These are phyloP conservation scores for Fusarium buharicum DNA, from an alignment of 2,329 filamentous ascomycete species.

Conservation along the genomic window DNA sequence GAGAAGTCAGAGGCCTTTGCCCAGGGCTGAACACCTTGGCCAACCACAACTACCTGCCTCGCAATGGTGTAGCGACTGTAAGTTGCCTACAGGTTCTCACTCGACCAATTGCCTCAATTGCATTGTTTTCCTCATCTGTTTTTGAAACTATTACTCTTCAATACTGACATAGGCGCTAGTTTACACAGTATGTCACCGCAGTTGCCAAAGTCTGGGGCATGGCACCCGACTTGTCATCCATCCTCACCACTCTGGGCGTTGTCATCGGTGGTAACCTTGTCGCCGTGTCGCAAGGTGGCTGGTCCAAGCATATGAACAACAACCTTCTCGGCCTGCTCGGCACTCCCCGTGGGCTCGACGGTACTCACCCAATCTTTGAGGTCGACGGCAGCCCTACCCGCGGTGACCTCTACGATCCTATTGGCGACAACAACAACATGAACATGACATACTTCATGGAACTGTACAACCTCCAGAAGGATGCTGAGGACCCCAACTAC, in stretches of 20 bases:
- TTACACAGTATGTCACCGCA: conserved; percentile 26
- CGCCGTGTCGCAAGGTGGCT: conserved; percentile 40
- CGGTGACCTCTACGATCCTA: conserved; percentile 61
- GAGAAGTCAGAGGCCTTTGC: conserved; percentile 36
- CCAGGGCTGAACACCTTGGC: conserved; percentile 36
- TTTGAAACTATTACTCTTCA: no score
- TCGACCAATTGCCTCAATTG: no score
- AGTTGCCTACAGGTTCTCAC: neutral
- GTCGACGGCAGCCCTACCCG: conserved; percentile 63
- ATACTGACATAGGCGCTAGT: neutral
- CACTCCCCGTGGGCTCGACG: conserved; percentile 58
- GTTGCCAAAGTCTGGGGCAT: conserved; percentile 36
- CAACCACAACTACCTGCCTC: conserved; percentile 40
- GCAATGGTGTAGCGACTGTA: conserved; percentile 39
- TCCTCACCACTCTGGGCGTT: conserved; percentile 30
- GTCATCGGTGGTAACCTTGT: conserved; percentile 55
- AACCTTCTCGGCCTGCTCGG: conserved; percentile 56
- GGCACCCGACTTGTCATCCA: conserved; percentile 19
- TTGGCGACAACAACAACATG: conserved; percentile 61
- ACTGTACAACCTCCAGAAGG: conserved; percentile 55
- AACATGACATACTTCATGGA: conserved; percentile 63
- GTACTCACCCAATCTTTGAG: conserved; percentile 67
- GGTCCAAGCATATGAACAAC: conserved; percentile 54
- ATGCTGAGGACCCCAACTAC: conserved; percentile 48
- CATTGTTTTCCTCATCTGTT: no score